These are phyloP conservation scores for Thozetella sp. DNA, from an alignment of 495 filamentous ascomycete species.

Conservation along the genomic window DNA sequence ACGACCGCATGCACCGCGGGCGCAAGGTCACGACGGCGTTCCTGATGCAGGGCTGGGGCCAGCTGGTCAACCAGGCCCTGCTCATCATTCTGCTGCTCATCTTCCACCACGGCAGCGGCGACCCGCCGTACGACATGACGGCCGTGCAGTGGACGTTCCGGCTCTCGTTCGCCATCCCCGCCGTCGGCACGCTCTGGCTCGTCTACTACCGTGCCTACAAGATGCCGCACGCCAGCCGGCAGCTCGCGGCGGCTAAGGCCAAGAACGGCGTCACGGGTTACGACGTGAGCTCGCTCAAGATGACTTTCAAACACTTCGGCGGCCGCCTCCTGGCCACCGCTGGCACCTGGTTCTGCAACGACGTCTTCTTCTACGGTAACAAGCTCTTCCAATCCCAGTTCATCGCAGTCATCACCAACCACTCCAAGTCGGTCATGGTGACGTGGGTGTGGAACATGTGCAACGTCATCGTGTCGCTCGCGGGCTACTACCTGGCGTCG, in stretches of 20 bases:
- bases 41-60: constrained; percentile 97
- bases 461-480: constrained; percentile 81
- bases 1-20: constrained; percentile 90
- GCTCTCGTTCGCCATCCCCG: constrained; percentile 81
- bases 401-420: constrained; percentile 69
- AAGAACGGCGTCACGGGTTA: constrained; percentile 86
- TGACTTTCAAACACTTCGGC: constrained; percentile 79
- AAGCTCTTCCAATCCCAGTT: constrained; percentile 92
- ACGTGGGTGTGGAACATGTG: constrained; percentile 88
- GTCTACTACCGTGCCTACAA: constrained; percentile 89
- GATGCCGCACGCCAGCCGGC: constrained; percentile 75
- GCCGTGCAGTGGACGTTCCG: constrained; percentile 84
- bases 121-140: constrained; percentile 70
- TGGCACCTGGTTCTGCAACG: constrained; percentile 86
- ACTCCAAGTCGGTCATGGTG: constrained; percentile 67
- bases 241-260: constrained; percentile 76
- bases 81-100: constrained; percentile 80
- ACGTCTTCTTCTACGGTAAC: constrained; percentile 98
- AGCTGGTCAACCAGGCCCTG: constrained; percentile 86
- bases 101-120: constrained; percentile 74
- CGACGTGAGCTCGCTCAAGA: constrained; percentile 74
- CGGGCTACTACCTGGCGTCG: constrained; percentile 79
- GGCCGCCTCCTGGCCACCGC: constrained; percentile 83
- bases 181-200: constrained; percentile 87
- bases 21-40: constrained; percentile 91